These are phyloP conservation scores for Raphanus raphanistrum DNA, from an alignment of 345 rosid species.

Conservation along the genomic window DNA sequence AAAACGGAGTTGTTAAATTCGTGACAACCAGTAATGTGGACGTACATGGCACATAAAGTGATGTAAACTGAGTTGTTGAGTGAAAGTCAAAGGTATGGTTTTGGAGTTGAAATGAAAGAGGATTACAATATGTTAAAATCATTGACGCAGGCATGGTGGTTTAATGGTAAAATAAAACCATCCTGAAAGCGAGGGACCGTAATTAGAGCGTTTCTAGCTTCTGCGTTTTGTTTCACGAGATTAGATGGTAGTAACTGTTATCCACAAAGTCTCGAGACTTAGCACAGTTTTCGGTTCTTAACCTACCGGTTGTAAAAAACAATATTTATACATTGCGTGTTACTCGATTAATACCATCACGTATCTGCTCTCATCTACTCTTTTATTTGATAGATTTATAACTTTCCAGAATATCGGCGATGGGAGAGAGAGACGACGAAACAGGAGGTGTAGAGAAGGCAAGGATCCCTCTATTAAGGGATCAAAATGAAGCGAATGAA, in stretches of 20 bases:
- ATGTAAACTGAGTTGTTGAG: not conserved
- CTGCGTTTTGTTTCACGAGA: not conserved
- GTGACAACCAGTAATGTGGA: not conserved
- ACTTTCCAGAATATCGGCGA: not conserved
- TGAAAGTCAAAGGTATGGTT: not conserved
- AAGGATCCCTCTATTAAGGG: conserved; percentile 5
- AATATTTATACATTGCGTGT: not conserved
- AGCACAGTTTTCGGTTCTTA: not conserved
- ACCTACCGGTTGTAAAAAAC: not conserved
- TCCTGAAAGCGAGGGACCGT: not conserved
- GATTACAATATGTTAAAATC: not conserved
- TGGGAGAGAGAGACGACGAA: conserved; percentile 14
- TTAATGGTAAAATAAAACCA: not conserved
- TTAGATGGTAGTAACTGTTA: not conserved
- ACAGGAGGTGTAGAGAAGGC: not conserved
- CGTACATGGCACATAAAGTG: not conserved
- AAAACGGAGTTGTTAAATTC: not conserved
- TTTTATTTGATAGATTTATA: not conserved
- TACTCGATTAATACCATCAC: not conserved
- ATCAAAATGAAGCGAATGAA: not conserved
- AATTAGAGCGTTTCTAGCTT: not conserved
- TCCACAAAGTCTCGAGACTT: not conserved
- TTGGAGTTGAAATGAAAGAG: not conserved
- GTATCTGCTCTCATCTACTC: not conserved
- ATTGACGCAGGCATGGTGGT: not conserved